Percentiles rank a stretch among this genome's conserved stretches.
Evolutionary conservation across 192 early-diverging fungal species (phyloP).

Genomic region (Dispira parvispora): DNA sequence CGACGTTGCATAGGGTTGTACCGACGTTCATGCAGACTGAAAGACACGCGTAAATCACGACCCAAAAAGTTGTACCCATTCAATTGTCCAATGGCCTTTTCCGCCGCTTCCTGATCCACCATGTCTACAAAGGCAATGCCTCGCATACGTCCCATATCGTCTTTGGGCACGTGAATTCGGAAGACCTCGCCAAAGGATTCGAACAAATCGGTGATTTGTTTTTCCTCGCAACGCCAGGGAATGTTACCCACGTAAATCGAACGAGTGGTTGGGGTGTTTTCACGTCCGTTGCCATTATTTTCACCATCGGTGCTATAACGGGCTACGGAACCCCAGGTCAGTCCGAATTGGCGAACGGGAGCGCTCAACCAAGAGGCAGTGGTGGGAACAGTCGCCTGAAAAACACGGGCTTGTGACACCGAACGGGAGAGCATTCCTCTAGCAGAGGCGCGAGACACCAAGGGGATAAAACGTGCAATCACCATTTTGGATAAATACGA

Average conservation of each 20-base stretch:
- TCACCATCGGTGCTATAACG: too few species aligned
- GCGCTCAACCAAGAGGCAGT: too few species aligned
- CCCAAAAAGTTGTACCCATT: constrained; percentile 8
- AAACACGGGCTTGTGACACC: too few species aligned
- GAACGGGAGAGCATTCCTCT: too few species aligned
- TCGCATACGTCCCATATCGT: neutral
- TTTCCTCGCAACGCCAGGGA: neutral
- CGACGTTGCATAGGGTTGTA: neutral
- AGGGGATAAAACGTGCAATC: too few species aligned
- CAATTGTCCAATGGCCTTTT: neutral
- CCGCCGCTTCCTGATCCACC: neutral
- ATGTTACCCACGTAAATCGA: constrained; percentile 9
- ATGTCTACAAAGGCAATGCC: constrained; percentile 2
- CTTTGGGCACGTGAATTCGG: neutral
- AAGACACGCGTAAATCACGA: constrained; percentile 5
- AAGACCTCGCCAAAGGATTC: neutral
- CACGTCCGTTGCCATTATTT: too few species aligned
- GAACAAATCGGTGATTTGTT: constrained; percentile 1
- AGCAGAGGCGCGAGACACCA: too few species aligned
- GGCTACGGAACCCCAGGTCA: too few species aligned
- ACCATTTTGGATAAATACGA: too few species aligned
- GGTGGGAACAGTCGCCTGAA: too few species aligned
- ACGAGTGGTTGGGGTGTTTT: neutral
- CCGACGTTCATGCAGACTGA: neutral
- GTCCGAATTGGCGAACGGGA: too few species aligned